Percentiles rank a stretch among this genome's conserved stretches.
Evolutionary conservation across 2,329 filamentous ascomycete genomes (phyloP).

Genomic region (Parastagonospora avenae): DNA sequence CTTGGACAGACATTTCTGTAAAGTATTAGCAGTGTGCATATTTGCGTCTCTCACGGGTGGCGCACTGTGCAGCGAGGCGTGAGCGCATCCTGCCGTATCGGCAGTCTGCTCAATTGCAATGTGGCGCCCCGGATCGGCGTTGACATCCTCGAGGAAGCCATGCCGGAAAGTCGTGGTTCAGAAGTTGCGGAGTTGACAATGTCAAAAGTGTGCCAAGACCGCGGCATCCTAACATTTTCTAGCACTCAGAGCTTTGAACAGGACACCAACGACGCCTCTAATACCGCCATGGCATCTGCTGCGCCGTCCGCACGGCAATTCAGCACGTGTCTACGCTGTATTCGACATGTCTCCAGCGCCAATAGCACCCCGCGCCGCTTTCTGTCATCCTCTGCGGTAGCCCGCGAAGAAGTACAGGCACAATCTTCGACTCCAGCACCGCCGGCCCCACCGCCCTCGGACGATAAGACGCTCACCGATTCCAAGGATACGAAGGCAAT

Average conservation of each 20-base stretch:
- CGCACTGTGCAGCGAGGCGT: slow-evolving; percentile 57
- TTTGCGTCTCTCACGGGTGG: slow-evolving; percentile 44
- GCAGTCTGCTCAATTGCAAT: slow-evolving; percentile 35
- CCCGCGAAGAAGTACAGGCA: slow-evolving; percentile 52
- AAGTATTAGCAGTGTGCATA: slow-evolving; percentile 37
- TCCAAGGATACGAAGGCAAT: slow-evolving; percentile 15
- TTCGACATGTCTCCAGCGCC: slow-evolving; percentile 37
- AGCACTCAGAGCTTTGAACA: slow-evolving; percentile 5
- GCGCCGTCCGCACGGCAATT: slow-evolving; percentile 42
- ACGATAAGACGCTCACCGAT: slow-evolving; percentile 11
- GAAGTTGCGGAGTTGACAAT: slow-evolving; percentile 12
- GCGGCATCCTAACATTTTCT: slow-evolving; percentile 27
- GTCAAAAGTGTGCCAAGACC: slow-evolving; percentile 5
- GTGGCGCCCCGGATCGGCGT: slow-evolving; percentile 44
- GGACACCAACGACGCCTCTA: slow-evolving; percentile 9
- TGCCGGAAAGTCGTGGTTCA: slow-evolving; percentile 33
- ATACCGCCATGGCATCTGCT: slow-evolving; percentile 39
- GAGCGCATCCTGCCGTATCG: slow-evolving; percentile 35
- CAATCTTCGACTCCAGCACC: slow-evolving; percentile 23
- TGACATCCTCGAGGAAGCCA: slow-evolving; percentile 49
- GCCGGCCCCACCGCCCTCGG: slow-evolving; percentile 22
- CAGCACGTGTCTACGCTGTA: slow-evolving; percentile 41
- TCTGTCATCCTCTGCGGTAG: slow-evolving; percentile 55
- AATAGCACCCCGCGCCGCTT: slow-evolving; percentile 45
- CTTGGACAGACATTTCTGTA: slow-evolving; percentile 31